Evolutionary conservation across 768 basidiomycete species (phyloP).

Genomic region (Trametes cingulata): DNA sequence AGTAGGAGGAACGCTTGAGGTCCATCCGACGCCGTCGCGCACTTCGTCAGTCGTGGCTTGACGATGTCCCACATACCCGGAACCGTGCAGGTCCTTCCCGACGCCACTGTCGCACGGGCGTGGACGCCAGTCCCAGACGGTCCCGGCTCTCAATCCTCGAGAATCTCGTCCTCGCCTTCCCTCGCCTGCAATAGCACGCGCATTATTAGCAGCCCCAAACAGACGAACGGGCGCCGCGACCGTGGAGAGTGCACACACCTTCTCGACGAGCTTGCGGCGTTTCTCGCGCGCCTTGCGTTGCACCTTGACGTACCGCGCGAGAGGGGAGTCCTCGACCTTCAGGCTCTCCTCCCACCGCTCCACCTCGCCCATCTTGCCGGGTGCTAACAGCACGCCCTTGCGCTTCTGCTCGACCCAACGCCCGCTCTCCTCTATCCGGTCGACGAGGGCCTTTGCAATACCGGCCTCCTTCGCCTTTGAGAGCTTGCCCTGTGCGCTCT

Average conservation of each 20-base stretch:
- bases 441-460: slow-evolving; percentile 74
- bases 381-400: slow-evolving; percentile 71
- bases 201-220: background rate
- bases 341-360: slow-evolving; percentile 69
- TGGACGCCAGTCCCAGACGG: slow-evolving; percentile 7
- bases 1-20: background rate
- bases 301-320: slow-evolving; percentile 80
- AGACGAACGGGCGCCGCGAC: background rate
- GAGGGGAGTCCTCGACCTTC: slow-evolving; percentile 67
- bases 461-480: slow-evolving; percentile 54
- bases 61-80: background rate
- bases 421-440: slow-evolving; percentile 83
- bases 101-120: slow-evolving; percentile 1
- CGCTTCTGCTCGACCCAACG: slow-evolving; percentile 77
- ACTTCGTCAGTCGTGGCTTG: background rate
- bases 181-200: slow-evolving; percentile 50
- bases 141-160: slow-evolving; percentile 45
- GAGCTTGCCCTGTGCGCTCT: slow-evolving; percentile 31
- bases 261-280: slow-evolving; percentile 66
- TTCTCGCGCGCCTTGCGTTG: slow-evolving; percentile 81
- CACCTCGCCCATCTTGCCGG: slow-evolving; percentile 68
- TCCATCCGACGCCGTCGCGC: background rate
- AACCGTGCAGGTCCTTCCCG: background rate
- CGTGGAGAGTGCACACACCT: slow-evolving; percentile 46
- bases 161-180: slow-evolving; percentile 67